Percentiles rank a stretch among this genome's conserved stretches.
Evolutionary conservation across 2,329 filamentous ascomycete species (phyloP).

Genomic region (Clonostachys solani): DNA sequence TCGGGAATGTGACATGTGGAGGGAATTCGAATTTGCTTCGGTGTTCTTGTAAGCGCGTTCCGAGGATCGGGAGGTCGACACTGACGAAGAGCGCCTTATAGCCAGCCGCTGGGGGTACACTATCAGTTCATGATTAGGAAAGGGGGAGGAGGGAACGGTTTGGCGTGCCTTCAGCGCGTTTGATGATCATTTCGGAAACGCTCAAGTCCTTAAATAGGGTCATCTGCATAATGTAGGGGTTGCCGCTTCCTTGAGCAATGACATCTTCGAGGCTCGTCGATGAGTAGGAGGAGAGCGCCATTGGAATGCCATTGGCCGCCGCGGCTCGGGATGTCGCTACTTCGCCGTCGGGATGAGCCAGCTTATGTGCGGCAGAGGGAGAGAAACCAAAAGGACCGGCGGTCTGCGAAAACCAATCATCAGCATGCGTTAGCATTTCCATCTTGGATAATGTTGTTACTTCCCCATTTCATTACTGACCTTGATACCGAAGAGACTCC

Average conservation of each 20-base stretch:
- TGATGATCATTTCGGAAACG: conserved; percentile 28
- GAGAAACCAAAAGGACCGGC: too few relatives aligned
- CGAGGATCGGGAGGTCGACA: conserved; percentile 13
- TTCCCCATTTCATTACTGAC: too few relatives aligned
- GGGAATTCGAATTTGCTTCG: conserved; percentile 13
- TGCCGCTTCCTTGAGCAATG: conserved; percentile 32
- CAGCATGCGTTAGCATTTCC: too few relatives aligned
- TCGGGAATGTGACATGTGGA: conserved; percentile 8
- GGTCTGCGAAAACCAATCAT: too few relatives aligned
- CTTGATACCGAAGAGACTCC: too few relatives aligned
- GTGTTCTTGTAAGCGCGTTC: conserved; percentile 12
- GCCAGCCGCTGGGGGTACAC: conserved; percentile 2
- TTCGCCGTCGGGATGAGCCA: conserved; percentile 45
- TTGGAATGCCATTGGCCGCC: conserved; percentile 52
- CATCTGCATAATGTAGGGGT: conserved; percentile 49
- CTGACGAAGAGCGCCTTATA: conserved; percentile 19
- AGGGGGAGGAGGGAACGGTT: background rate
- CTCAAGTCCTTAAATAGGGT: conserved; percentile 44
- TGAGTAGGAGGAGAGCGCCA: conserved; percentile 58
- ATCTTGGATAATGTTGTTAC: too few relatives aligned
- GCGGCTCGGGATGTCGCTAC: conserved; percentile 42
- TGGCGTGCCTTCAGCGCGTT: conserved; percentile 29
- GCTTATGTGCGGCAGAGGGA: conserved; percentile 53
- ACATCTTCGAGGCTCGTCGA: conserved; percentile 58
- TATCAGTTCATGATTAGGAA: background rate